These are phyloP conservation scores for Colletotrichum cereale DNA, from an alignment of 2,329 filamentous ascomycete species.

Conservation along the genomic window DNA sequence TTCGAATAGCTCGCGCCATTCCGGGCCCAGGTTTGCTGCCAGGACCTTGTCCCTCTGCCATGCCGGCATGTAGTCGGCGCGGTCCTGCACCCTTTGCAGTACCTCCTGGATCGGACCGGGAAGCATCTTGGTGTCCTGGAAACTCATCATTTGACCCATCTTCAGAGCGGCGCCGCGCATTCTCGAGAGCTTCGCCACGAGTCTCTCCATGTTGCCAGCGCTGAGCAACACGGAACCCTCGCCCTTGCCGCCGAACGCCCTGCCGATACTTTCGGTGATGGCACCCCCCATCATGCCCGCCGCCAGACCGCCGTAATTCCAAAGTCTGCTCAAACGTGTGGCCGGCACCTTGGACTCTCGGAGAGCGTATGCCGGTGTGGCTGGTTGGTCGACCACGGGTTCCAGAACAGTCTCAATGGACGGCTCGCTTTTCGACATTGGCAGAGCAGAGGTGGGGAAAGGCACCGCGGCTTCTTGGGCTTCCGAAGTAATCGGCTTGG, in stretches of 20 bases:
- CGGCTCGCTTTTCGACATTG: neutral
- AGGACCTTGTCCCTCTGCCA: slow-evolving; percentile 93
- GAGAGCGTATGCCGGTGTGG: slow-evolving; percentile 67
- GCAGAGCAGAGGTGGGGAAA: neutral
- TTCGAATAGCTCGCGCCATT: slow-evolving; percentile 87
- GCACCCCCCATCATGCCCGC: slow-evolving; percentile 96
- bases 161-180: slow-evolving; percentile 99
- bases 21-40: slow-evolving; percentile 78
- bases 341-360: slow-evolving; percentile 92
- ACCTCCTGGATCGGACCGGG: slow-evolving; percentile 89
- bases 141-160: slow-evolving; percentile 97
- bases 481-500: neutral
- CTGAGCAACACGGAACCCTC: slow-evolving; percentile 88
- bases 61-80: slow-evolving; percentile 97
- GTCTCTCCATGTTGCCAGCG: slow-evolving; percentile 88
- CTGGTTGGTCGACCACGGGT: slow-evolving; percentile 11
- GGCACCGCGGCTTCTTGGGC: neutral
- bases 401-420: slow-evolving; percentile 9
- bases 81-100: slow-evolving; percentile 93
- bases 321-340: slow-evolving; percentile 85
- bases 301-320: slow-evolving; percentile 94
- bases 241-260: slow-evolving; percentile 77
- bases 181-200: slow-evolving; percentile 91
- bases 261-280: slow-evolving; percentile 85
- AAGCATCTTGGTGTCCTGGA: slow-evolving; percentile 96